Base-by-base conservation (phyloP, 805 yeast species). In the Saturnispora saitoi region DNA sequence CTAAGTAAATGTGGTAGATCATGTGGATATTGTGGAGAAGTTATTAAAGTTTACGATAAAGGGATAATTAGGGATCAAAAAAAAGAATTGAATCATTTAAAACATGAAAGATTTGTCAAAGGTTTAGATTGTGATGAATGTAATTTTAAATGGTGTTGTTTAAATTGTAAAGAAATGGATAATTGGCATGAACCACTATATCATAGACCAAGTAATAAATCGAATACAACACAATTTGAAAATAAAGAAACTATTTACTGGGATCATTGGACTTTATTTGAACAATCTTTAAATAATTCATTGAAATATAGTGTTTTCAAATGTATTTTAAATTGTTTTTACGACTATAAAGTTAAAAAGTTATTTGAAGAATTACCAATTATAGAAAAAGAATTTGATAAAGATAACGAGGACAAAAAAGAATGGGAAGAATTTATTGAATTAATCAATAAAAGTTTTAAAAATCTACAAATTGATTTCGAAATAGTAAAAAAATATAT, bases 51-150 rank as follows among this genome's bases (percentile, higher is more conserved):
- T 5, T 60, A 61, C 38, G 66, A 64, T 50, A 53, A 54, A 36
- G 67, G 68, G 4, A 44, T 61, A 9, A 53, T 62, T 50, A 59
- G 56, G 34, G 59, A 51, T 34, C 57, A 56, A 29, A 24, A 45
- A 8, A 42, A 30, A 10, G 42, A 51, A 12, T 40, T 54, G 10
- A 53, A 52, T 30, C 52, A 48, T n/a, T 17, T 57, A 4, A 63
- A 59, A 45, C 61, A 58, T 43, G 58, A 56, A 10, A 51, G 68
- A 20, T 64, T 54, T 37, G 29, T 64, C 22, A 58, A 50, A 20
- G 68, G 68, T 0, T 50, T 64, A 20, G 68, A 64, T 46, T 64
- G 68, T 42, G 56, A 56, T 40, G 55, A 51, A 19, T 64, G 68
- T 53, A 48, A 53, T 28, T 49, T 49, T 4, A 52, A 60, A 34